Evolutionary conservation across 2,329 filamentous ascomycete genomes (phyloP), one percentile per base, ranked within the genome.

Genomic region (Aspergillus bombycis): DNA sequence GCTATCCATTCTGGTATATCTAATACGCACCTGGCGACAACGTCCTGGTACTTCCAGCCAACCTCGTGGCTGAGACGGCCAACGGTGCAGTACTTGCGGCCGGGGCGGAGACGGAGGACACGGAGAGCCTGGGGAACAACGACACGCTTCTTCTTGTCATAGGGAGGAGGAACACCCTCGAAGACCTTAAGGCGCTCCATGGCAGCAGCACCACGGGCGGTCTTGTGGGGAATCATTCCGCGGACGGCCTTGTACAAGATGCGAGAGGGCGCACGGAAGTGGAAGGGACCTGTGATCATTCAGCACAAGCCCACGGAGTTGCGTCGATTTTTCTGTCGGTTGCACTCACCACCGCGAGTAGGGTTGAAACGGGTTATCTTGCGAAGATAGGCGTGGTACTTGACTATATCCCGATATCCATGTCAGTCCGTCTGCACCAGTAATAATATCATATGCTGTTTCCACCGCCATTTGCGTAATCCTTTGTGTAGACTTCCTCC

Each of bases 221-320:
- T 99, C 92, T 99, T 99, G 93, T 99, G 95, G 80, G 95, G 95
- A 75, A 99, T 96, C 95, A 99, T 99, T 83, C 95, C 95, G 83
- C 95, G 94, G 85, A 99, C 93, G 81, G 95, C 93, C 91, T 97
- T 97, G 92, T 97, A 99, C 91, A 99, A 97, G 88, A 99, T 97
- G 85, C 96, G 92, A 78, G 94, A 96, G 71, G 95, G 95, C 77
- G 94, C 93, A 82, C 95, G 95, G 93, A 97, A 98, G 87, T 99
- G 95, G 93, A 98, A 99, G 84, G 95, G 95, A 87, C 94, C 91
- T 93, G 48, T 16, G 77, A 48, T 65, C 65, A 61, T 36, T 57
- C 65, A 67, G 62, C 50, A 65, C 46, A 43, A 36, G 53, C 38
- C 16, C n/a, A 23, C 48, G 30, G 21, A 30, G n/a, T 36, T 26